Conservation (phyloP, 2,329 filamentous ascomycete species). For the Coleophoma eucalyptorum region DNA sequence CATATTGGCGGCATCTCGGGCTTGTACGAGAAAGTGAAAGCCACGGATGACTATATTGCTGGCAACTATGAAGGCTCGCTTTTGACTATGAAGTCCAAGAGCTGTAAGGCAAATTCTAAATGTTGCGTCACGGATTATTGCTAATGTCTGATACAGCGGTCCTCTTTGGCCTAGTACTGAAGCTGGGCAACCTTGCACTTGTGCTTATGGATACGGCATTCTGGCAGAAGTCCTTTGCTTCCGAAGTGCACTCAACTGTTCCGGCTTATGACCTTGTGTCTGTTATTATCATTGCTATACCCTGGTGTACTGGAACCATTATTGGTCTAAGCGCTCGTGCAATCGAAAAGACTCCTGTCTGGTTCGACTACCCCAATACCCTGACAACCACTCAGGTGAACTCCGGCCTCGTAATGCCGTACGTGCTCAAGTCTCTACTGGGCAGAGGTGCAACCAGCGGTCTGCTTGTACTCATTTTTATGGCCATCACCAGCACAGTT, state of each 20-base stretch:
- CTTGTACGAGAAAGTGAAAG: constrained; percentile 42
- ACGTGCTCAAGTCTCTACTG: constrained; percentile 23
- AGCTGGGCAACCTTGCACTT: constrained; percentile 34
- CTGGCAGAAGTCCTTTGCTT: constrained; percentile 48
- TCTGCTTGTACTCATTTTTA: constrained; percentile 44
- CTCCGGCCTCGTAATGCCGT: constrained; percentile 24
- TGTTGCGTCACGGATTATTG: no score
- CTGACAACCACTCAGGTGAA: constrained; percentile 17
- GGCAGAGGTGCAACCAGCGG: constrained; percentile 25
- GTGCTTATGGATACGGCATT: constrained; percentile 46
- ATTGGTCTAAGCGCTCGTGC: constrained; percentile 41
- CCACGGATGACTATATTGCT: constrained; percentile 34
- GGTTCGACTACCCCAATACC: constrained; percentile 31
- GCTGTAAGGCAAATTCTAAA: neutral
- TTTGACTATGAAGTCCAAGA: constrained; percentile 43
- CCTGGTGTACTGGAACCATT: constrained; percentile 41
- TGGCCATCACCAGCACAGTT: constrained; percentile 46
- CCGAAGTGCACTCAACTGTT: constrained; percentile 42
- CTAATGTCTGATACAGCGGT: constrained; percentile 19
- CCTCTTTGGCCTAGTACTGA: constrained; percentile 41
- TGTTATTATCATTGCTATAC: constrained; percentile 44
- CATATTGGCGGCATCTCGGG: constrained; percentile 36
- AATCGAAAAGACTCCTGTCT: constrained; percentile 36
- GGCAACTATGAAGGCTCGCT: constrained; percentile 44
- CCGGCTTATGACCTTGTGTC: constrained; percentile 35